Evolutionary conservation across 768 basidiomycete genomes (phyloP).

Genomic region (Clitopilus hobsonii): DNA sequence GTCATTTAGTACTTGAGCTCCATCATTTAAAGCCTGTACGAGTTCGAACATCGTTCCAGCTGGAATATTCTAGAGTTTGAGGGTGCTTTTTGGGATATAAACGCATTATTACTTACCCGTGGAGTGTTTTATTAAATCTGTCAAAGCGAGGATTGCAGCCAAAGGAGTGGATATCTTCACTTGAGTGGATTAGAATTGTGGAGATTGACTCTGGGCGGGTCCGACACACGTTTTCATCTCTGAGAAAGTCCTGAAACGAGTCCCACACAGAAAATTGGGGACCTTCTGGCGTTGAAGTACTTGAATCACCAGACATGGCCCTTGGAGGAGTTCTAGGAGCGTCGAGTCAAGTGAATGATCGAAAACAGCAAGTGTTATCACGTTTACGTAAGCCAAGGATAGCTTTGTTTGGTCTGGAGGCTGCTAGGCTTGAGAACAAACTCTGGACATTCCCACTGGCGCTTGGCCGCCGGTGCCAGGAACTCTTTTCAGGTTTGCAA

Average conservation of each 20-base stretch:
- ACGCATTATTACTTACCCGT: conserved; percentile 46
- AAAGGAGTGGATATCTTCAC: conserved; percentile 73
- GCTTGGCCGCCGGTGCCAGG: too few relatives aligned
- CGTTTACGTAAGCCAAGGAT: not conserved
- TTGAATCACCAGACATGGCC: not conserved
- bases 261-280: conserved; percentile 31
- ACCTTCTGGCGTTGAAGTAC: not conserved
- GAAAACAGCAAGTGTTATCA: not conserved
- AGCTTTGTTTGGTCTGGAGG: not conserved
- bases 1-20: conserved; percentile 56
- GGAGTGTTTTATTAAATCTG: conserved; percentile 76
- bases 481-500: too few relatives aligned
- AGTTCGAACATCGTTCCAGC: conserved; percentile 94
- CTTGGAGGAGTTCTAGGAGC: not conserved
- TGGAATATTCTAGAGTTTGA: conserved; percentile 19
- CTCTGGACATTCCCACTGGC: too few relatives aligned
- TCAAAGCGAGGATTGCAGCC: conserved; percentile 83
- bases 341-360: not conserved
- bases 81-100: conserved; percentile 1
- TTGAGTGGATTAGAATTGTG: conserved; percentile 1
- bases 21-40: conserved; percentile 75
- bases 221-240: conserved; percentile 57
- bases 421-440: not conserved
- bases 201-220: not conserved
- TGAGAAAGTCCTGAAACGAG: conserved; percentile 59